Evolutionary conservation across 352 stramenopile genomes (phyloP), one percentile per base, ranked within the genome.

Genomic region (Phytophthora syringae): DNA sequence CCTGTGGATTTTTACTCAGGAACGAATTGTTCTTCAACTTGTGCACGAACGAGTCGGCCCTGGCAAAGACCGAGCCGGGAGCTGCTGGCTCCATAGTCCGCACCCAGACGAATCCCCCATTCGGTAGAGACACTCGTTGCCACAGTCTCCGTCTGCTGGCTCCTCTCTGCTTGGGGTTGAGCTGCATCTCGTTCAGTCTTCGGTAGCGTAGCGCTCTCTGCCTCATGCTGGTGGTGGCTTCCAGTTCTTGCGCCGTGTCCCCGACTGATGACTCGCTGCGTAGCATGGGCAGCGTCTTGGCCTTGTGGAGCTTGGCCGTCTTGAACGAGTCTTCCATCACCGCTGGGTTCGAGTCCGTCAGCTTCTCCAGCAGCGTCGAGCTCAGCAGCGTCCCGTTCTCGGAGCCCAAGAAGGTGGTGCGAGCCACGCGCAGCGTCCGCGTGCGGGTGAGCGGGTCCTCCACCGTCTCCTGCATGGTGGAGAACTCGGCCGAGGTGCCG

Each of bases 21-120:
- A 89, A 88, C 16, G 80, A 88, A 37, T 78, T 85, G 65, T 82
- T 86, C 20, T 77, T 67, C 22, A 90, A 53, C 52, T 90, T 90
- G 37, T 54, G 21, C 34, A 90, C 56, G 21, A 90, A 65, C 13
- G 81, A 87, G 59, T 88, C 77, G 2, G 67, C 53, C 18, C 70
- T 58, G 18, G 72, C 54, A 11, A 76, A 74, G 18, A 66, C 48
- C 0, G 65, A 70, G 2, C 51, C 52, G 2, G 65, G 21, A 1
- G 25, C 51, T 1, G 69, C 53, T 11, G 65, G 39, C 21, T 75
- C 60, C 48, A 80, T 74, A 9, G 79, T 88, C 21, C 82, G 58
- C 20, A 91, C 80, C 82, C 82, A 91, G 0, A 89, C 80, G 45
- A 89, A 91, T 0, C 76, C 73, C 54, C 79, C 79, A 47, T 74